phyloP scores from a whole-genome alignment of 192 early-diverging fungal species.

The Rhizophagus prolifer region DNA sequence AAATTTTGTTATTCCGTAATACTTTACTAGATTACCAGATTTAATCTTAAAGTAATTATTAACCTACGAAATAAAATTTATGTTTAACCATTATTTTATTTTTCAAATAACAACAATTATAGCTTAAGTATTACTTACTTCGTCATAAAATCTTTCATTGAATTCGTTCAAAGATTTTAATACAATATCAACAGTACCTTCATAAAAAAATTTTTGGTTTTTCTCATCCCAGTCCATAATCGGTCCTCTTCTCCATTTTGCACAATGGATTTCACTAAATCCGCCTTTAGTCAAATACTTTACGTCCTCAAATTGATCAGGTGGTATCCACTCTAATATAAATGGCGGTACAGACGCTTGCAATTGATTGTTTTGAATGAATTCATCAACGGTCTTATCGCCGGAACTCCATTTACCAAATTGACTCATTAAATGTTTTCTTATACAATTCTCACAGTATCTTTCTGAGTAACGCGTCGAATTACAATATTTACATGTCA shows the following conservation, averaged over 20 bases:
- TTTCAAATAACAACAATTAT: too few relatives aligned
- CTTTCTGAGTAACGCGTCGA: not conserved
- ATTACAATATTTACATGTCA: not conserved
- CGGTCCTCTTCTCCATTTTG: slow-evolving; percentile 3
- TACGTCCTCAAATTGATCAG: slow-evolving; percentile 11
- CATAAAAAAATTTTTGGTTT: not conserved
- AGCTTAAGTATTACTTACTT: too few relatives aligned
- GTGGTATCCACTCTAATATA: slow-evolving; percentile 18
- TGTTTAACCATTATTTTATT: too few relatives aligned
- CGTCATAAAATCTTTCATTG: too few relatives aligned
- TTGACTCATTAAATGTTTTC: not conserved
- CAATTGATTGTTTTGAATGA: not conserved
- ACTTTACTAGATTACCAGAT: too few relatives aligned
- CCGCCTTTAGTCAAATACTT: not conserved
- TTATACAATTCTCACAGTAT: slow-evolving; percentile 17
- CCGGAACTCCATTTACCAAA: slow-evolving; percentile 3
- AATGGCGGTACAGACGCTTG: not conserved
- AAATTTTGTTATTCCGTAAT: too few relatives aligned
- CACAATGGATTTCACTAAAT: not conserved
- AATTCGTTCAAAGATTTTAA: not conserved
- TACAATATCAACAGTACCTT: not conserved
- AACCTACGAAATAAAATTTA: too few relatives aligned
- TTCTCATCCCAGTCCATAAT: slow-evolving; percentile 6
- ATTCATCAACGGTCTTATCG: not conserved
- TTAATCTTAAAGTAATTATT: too few relatives aligned